Percentiles rank a stretch among this genome's conserved stretches.
Conservation (phyloP, 2,329 filamentous ascomycete genomes). For the Davidsoniella australis region DNA sequence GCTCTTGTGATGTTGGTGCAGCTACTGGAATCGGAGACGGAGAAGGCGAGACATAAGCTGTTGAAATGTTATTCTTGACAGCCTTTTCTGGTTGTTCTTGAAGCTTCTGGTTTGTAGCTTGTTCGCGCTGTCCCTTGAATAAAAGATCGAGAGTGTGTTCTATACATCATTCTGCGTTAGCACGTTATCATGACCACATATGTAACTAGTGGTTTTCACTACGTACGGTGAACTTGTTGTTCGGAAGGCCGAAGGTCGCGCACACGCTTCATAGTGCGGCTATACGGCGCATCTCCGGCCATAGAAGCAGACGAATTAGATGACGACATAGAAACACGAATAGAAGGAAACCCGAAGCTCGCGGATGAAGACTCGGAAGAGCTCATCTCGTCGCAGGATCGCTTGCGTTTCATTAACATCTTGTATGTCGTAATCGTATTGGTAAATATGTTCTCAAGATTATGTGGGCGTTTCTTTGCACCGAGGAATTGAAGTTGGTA, state of each 20-base stretch:
- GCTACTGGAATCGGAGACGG: conserved; percentile 9
- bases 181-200: conserved; percentile 13
- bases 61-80: not conserved
- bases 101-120: conserved; percentile 6
- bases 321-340: not conserved
- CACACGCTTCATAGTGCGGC: conserved; percentile 44
- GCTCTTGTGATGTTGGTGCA: not conserved
- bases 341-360: not conserved
- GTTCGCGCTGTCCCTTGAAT: conserved; percentile 34
- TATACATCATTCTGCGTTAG: conserved; percentile 16
- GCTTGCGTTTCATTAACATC: conserved; percentile 47
- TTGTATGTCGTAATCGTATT: not conserved
- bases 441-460: not conserved
- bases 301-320: not conserved
- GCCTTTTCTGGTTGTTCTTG: not conserved
- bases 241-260: conserved; percentile 42
- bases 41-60: conserved; percentile 5
- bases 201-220: conserved; percentile 4
- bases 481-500: too few relatives aligned
- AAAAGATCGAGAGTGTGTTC: conserved; percentile 41
- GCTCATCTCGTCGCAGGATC: conserved; percentile 36
- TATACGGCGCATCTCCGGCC: conserved; percentile 15
- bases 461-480: not conserved
- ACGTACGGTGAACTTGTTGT: conserved; percentile 36
- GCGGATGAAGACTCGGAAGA: conserved; percentile 20